Evolutionary conservation across 2,329 filamentous ascomycete genomes (phyloP), one percentile per base, ranked within the genome.

Genomic region (Neofusicoccum parvum): DNA sequence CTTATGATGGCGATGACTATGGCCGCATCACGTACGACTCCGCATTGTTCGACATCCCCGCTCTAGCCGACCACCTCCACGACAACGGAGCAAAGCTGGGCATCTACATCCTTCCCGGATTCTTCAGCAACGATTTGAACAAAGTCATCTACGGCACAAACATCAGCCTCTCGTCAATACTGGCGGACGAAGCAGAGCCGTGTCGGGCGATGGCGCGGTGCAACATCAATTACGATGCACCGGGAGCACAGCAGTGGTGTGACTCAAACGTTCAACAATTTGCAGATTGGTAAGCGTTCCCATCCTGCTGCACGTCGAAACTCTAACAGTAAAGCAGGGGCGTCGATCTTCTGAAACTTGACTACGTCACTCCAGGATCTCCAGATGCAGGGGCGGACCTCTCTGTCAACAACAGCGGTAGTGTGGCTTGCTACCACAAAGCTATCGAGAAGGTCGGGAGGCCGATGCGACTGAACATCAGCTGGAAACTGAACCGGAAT

Each of bases 281-380:
- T 65, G 70, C 71, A 6, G 69, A 69, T 20, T 71, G 72, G 71
- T 65, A 51, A 36, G n/a, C 34, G 6, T 32, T 15, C 39, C 4
- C 5, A 9, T 17, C 17, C 6, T 27, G 3, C n/a, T 50, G 41
- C 32, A 15, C n/a, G 2, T 5, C 4, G 7, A 37, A 27, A 15
- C 58, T 5, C 41, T 36, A 15, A 54, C 23, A 27, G 14, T 9
- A 6, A 7, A 6, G 4, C 46, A 65, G 64, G 45, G 72, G 71
- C 9, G 69, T 74, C 7, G 71, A 73, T 27, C 66, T 74, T 39
- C 70, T 74, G 49, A 74, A 74, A 53, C 66, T 74, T 2, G 73
- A 74, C 54, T 74, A 65, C 48, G 56, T 74, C 3, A 74, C 72
- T 3, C 73, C 73, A 1, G 73, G 72, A 1, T 70, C 68, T 49